phyloP scores from a whole-genome alignment of 164 flowering plant species.

The Piper longum region DNA sequence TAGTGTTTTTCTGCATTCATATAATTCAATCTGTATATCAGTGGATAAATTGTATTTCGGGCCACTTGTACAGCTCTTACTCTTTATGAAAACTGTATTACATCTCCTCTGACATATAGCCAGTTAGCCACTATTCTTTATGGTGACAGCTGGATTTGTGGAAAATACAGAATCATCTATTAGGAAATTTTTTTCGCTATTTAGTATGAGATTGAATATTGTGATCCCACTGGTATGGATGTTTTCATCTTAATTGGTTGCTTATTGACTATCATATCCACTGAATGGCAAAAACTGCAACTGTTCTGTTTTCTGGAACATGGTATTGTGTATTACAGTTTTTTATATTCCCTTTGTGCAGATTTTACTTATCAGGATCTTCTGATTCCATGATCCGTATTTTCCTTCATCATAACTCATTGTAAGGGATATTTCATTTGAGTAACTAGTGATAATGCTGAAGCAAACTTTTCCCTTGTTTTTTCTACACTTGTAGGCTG shows the following conservation, averaged over 20 bases:
- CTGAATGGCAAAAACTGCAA: no score
- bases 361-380: constrained; percentile 91
- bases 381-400: constrained; percentile 97
- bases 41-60: no score
- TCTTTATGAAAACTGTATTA: no score
- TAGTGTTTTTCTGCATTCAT: no score
- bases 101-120: no score
- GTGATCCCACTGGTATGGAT: neutral
- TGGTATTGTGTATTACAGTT: neutral
- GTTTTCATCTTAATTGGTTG: neutral
- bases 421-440: no score
- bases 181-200: neutral
- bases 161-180: neutral
- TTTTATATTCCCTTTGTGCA: constrained; percentile 21
- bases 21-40: no score
- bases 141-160: neutral
- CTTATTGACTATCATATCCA: no score
- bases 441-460: neutral
- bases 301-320: no score
- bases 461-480: neutral
- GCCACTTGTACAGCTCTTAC: no score
- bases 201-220: neutral
- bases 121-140: no score
- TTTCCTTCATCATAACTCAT: neutral
- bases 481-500: constrained; percentile 21